A percentile compares a stretch with the other conserved stretches of the same genome.
Conservation (phyloP, 2,329 filamentous ascomycete species). For the Apiospora pterosperma region DNA sequence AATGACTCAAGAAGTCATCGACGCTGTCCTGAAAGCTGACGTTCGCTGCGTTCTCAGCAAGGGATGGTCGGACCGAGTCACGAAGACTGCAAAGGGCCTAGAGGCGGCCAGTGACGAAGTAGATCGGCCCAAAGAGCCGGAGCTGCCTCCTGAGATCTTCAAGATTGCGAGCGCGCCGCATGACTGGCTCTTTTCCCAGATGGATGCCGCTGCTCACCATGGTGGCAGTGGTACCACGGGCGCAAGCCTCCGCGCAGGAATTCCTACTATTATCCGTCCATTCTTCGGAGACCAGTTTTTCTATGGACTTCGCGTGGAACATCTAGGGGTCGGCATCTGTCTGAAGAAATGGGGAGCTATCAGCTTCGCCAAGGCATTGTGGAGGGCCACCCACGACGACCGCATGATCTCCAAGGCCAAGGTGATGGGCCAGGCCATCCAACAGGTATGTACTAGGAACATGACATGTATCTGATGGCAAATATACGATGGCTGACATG, state of each 20-base stretch:
- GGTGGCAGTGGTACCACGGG: conserved; percentile 94
- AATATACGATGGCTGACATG: conserved; percentile 10
- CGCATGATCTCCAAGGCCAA: conserved; percentile 87
- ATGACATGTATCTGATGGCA: not conserved
- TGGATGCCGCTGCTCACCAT: conserved; percentile 92
- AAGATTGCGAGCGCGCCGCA: conserved; percentile 90
- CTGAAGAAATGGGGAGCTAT: conserved; percentile 87
- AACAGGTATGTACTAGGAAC: conserved; percentile 57
- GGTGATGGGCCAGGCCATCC: conserved; percentile 80
- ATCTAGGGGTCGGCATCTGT: conserved; percentile 86
- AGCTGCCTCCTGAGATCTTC: conserved; percentile 74
- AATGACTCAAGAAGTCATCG: conserved; percentile 88
- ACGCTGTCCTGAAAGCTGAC: conserved; percentile 85
- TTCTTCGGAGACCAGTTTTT: conserved; percentile 99
- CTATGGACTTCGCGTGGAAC: conserved; percentile 85
- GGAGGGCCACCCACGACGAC: conserved; percentile 86
- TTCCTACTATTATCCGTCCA: conserved; percentile 91
- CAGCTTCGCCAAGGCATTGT: conserved; percentile 79
- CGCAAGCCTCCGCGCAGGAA: conserved; percentile 82
- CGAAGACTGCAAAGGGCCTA: conserved; percentile 39
- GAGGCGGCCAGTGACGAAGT: conserved; percentile 35
- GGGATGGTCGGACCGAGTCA: conserved; percentile 83
- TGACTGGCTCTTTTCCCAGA: conserved; percentile 92
- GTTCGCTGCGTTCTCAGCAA: conserved; percentile 94
- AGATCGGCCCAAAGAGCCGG: conserved; percentile 59